Base-by-base conservation (phyloP, 1,139 yeast genomes). In the Candida sanyaensis region DNA sequence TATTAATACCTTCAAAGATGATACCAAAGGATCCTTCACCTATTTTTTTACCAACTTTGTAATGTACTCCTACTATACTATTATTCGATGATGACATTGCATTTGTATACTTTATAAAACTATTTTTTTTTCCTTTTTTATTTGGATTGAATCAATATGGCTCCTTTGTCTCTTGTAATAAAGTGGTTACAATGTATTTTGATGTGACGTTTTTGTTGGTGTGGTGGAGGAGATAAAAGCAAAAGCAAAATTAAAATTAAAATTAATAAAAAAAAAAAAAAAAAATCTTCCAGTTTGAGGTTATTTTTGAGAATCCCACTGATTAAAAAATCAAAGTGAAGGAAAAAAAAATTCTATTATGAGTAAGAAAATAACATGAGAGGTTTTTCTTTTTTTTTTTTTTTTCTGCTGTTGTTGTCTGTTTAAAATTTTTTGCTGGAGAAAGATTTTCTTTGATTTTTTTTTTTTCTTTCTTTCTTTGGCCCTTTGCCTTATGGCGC, bases 11-110 rank as follows among this genome's bases (percentile, higher is more conserved):
- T 71, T 92, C 97, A 67, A 92, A 93, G 47, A 93, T 92, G 45
- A 92, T 93, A 23, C 99, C 99, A 73, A 93, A 93, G 1, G 98
- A 92, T 17, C 99, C 99, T 69, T 93, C 98, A 37, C 99, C 99
- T 51, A 93, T 93, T 72, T 93, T 93, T 65, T 91, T 91, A 43
- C 97, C 99, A 51, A 93, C 91, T 56, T 93, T 91, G 73, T 90
- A 93, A 74, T 93, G 98, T 30, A 80, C 77, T 24, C 85, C 86
- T 32, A 81, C 83, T 40, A 79, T 70, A 53, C 32, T 41, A 34
- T 41, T 41, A 41, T 41, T 41, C 41, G 41, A 37, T 9, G 41
- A 37, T 5, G 41, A 37, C 41, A 37, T 37, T 27, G 31, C 41
- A 37, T 37, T 37, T 37, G 41, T 28, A 11, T n/a, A 21, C 17